Percentiles rank a stretch among this genome's conserved stretches.
These are phyloP conservation scores for Trichoderma parareesei DNA, from an alignment of 495 filamentous ascomycete genomes.

Conservation along the genomic window DNA sequence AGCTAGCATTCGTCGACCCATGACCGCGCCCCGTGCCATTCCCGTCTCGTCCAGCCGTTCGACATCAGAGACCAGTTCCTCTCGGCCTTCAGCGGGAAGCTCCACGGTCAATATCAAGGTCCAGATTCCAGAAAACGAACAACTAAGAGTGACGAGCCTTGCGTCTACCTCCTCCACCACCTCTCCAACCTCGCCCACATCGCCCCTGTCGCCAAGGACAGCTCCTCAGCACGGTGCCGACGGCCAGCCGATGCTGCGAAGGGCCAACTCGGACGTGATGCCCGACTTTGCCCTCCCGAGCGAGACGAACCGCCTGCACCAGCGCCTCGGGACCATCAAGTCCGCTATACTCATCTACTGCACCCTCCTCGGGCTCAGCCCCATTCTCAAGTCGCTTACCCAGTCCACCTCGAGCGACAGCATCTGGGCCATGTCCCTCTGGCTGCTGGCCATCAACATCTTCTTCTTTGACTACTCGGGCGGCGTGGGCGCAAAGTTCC, in stretches of 20 bases:
- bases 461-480: constrained; percentile 93
- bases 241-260: constrained; percentile 11
- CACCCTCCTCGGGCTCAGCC: constrained; percentile 79
- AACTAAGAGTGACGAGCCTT: background rate
- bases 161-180: background rate
- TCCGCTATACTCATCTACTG: constrained; percentile 92
- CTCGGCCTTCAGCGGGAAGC: constrained; percentile 28
- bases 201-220: background rate
- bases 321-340: constrained; percentile 52
- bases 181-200: background rate
- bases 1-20: constrained; percentile 8
- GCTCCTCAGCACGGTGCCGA: background rate
- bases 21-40: background rate
- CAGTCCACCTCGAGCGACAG: constrained; percentile 81
- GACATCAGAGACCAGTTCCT: background rate
- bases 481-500: constrained; percentile 49
- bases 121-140: background rate
- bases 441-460: constrained; percentile 89
- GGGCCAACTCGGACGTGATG: constrained; percentile 9
- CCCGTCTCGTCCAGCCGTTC: background rate
- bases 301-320: constrained; percentile 25
- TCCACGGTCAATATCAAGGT: constrained; percentile 26
- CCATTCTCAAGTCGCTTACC: constrained; percentile 90
- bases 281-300: constrained; percentile 14
- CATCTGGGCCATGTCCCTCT: constrained; percentile 94